Conservation (phyloP, 768 basidiomycete genomes). For the Trametes maxima region DNA sequence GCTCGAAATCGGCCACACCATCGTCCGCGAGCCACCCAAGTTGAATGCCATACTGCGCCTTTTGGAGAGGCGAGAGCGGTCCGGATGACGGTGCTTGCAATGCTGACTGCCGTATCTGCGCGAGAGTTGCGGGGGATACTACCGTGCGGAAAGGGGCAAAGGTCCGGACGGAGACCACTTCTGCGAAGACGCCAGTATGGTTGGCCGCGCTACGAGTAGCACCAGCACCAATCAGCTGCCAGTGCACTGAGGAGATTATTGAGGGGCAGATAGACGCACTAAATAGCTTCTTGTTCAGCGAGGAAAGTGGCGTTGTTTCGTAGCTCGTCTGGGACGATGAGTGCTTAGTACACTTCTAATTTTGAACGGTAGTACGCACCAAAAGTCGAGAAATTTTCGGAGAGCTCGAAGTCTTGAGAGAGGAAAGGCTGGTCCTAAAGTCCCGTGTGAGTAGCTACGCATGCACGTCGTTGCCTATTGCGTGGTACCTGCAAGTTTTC, state of each 20-base stretch:
- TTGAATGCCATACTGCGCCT: background rate
- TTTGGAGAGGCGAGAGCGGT: background rate
- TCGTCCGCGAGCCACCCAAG: background rate
- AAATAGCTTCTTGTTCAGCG: too few species aligned
- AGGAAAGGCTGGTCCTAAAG: background rate
- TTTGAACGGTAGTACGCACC: background rate
- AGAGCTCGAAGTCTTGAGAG: constrained; percentile 1
- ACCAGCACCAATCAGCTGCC: too few species aligned
- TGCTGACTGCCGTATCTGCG: background rate
- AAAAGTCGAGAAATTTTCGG: background rate
- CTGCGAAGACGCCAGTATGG: too few species aligned
- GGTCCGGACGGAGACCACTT: background rate
- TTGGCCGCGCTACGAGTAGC: too few species aligned
- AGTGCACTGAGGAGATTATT: too few species aligned
- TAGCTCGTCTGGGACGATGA: background rate
- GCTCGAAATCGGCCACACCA: background rate
- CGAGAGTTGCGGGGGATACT: background rate
- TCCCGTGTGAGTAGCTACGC: background rate
- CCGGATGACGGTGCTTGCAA: background rate
- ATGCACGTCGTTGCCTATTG: too few species aligned
- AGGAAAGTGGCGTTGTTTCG: constrained; percentile 9
- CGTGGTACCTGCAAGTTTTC: constrained; percentile 9
- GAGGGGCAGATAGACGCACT: too few species aligned
- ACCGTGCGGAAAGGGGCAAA: background rate
- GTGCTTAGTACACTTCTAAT: background rate